Percentiles rank a stretch among this genome's conserved stretches.
These are phyloP conservation scores for Balamuthia mandrillaris DNA, from an alignment of 208 protist species.

Conservation along the genomic window DNA sequence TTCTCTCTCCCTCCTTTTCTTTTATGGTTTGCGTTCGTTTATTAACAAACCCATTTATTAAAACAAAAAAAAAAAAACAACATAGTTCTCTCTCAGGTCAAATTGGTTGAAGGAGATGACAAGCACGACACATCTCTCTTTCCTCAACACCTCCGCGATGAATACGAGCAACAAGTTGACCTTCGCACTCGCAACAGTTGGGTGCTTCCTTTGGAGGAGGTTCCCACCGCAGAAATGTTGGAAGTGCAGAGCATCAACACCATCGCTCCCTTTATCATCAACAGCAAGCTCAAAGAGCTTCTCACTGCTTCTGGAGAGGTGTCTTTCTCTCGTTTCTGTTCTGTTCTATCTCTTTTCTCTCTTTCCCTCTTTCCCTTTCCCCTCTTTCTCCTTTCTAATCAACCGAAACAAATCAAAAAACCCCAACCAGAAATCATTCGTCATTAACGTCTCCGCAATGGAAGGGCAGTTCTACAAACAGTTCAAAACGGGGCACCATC, in stretches of 20 bases:
- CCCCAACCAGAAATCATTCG: slow-evolving; percentile 74
- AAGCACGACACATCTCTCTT: slow-evolving; percentile 40
- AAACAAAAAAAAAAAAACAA: too few species aligned
- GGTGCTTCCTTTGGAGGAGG: slow-evolving; percentile 72
- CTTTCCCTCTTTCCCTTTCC: too few species aligned
- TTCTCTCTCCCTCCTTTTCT: neutral
- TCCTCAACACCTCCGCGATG: slow-evolving; percentile 4
- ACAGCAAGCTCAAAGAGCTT: slow-evolving; percentile 83
- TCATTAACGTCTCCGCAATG: slow-evolving; percentile 97
- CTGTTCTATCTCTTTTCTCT: too few species aligned
- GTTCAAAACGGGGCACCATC: slow-evolving; percentile 79
- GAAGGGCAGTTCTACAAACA: slow-evolving; percentile 83
- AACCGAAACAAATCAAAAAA: slow-evolving; percentile 69
- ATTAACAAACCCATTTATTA: too few species aligned
- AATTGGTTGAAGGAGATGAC: slow-evolving; percentile 53
- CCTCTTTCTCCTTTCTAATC: too few species aligned
- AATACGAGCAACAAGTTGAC: neutral
- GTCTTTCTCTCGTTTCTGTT: too few species aligned
- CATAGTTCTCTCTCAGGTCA: slow-evolving; percentile 62
- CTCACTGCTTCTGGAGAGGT: too few species aligned
- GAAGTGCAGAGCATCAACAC: slow-evolving; percentile 89
- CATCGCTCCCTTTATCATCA: slow-evolving; percentile 91
- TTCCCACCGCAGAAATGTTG: neutral
- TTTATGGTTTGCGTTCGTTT: too few species aligned
- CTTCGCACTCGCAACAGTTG: slow-evolving; percentile 6